These are phyloP conservation scores for Trypanosoma boissoni DNA, from an alignment of 208 protist species.

Conservation along the genomic window DNA sequence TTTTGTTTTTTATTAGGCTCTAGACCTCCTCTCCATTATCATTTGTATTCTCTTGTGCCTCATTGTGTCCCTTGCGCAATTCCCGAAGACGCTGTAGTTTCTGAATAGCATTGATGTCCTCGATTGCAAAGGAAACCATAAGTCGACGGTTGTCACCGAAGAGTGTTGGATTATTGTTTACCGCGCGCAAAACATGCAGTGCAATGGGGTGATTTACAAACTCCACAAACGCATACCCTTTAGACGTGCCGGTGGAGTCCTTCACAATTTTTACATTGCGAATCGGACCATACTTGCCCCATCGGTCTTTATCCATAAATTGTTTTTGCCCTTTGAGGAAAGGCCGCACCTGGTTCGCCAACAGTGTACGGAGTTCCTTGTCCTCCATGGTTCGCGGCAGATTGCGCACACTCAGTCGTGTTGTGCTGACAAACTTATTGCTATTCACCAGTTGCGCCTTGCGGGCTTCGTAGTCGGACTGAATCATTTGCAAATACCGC, in stretches of 20 bases:
- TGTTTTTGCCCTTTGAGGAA: constrained; percentile 79
- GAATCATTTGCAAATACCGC: constrained; percentile 82
- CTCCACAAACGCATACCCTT: constrained; percentile 92
- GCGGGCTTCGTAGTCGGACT: constrained; percentile 77
- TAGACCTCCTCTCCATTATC: constrained; percentile 1
- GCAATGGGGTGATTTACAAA: constrained; percentile 91
- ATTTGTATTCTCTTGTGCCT: neutral
- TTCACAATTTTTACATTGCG: constrained; percentile 83
- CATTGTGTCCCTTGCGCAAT: constrained; percentile 50
- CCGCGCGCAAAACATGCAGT: constrained; percentile 68
- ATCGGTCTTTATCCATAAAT: constrained; percentile 66
- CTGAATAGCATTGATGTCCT: constrained; percentile 86
- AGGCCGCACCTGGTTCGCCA: constrained; percentile 56
- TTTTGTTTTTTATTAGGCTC: neutral
- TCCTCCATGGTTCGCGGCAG: constrained; percentile 85
- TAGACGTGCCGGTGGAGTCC: constrained; percentile 79
- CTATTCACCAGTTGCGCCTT: constrained; percentile 85
- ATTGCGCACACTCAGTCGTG: constrained; percentile 89
- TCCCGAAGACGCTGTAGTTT: constrained; percentile 87
- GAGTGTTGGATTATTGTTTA: constrained; percentile 94
- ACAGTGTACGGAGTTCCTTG: constrained; percentile 84
- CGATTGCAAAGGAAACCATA: constrained; percentile 91
- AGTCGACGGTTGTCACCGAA: constrained; percentile 81
- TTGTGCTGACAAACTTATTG: constrained; percentile 92
- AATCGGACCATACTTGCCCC: constrained; percentile 90